phyloP scores from a whole-genome alignment of 2,329 filamentous ascomycete species.

The Sclerotiophoma versabilis region DNA sequence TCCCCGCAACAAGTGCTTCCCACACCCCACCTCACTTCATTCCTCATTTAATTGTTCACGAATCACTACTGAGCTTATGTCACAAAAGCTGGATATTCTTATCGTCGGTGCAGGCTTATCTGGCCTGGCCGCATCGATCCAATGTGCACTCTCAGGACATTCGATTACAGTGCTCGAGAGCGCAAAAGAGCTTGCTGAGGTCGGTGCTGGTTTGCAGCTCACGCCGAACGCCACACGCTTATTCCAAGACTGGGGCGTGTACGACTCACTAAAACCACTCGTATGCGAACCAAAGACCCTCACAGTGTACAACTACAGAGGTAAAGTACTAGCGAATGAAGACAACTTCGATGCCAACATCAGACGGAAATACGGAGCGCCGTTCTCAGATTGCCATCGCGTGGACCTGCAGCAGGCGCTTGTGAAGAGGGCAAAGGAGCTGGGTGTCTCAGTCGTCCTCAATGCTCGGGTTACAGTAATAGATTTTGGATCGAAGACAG shows the following conservation, averaged over 20 bases:
- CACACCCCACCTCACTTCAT: background rate
- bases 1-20: background rate
- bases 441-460: conserved; percentile 62
- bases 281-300: conserved; percentile 56
- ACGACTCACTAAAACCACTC: conserved; percentile 51
- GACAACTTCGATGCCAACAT: conserved; percentile 62
- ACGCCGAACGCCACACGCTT: conserved; percentile 55
- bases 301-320: conserved; percentile 62
- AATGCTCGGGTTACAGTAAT: conserved; percentile 57
- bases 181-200: conserved; percentile 52
- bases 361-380: conserved; percentile 61
- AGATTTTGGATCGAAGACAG: conserved; percentile 52
- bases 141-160: conserved; percentile 50
- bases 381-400: conserved; percentile 67
- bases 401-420: conserved; percentile 67
- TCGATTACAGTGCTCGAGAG: conserved; percentile 53
- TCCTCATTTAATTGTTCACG: background rate
- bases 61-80: conserved; percentile 4
- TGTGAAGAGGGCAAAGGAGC: conserved; percentile 57
- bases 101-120: conserved; percentile 52
- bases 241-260: conserved; percentile 60
- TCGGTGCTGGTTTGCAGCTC: conserved; percentile 47
- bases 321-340: conserved; percentile 58
- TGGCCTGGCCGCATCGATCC: conserved; percentile 54
- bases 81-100: conserved; percentile 32